Evolutionary conservation across 2,329 filamentous ascomycete species (phyloP).

Genomic region (Clarireedia monteithiana): DNA sequence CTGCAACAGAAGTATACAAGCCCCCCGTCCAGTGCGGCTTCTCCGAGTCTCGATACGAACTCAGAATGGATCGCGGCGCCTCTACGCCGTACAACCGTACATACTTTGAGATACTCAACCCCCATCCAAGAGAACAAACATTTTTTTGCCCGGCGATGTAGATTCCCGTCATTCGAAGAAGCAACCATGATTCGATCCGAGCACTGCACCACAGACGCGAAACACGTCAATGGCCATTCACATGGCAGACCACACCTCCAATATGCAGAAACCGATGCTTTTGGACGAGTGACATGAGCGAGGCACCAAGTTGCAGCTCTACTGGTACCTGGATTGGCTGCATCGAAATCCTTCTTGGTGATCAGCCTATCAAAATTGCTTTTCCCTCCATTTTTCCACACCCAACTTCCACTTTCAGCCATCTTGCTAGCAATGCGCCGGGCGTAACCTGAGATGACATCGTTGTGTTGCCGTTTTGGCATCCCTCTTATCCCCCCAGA

Average conservation of each 20-base stretch:
- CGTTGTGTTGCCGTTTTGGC: not conserved
- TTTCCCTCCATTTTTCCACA: not conserved
- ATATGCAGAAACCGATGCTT: constrained; percentile 11
- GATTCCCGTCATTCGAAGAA: not conserved
- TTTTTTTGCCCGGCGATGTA: not conserved
- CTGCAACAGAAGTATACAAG: not conserved
- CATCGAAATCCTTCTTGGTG: constrained; percentile 1
- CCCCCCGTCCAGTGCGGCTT: constrained; percentile 11
- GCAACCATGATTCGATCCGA: not conserved
- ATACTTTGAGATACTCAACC: not conserved
- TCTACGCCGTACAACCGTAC: not conserved
- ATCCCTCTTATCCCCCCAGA: constrained; percentile 2
- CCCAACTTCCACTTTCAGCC: not conserved
- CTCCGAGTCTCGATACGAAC: constrained; percentile 11
- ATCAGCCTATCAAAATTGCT: constrained; percentile 1
- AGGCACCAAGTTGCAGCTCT: not conserved
- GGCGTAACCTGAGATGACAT: constrained; percentile 4
- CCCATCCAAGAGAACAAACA: not conserved
- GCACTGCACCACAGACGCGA: constrained; percentile 13
- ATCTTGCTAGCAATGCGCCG: constrained; percentile 1
- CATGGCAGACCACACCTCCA: constrained; percentile 16
- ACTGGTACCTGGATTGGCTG: constrained; percentile 5
- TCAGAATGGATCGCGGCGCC: constrained; percentile 7
- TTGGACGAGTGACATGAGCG: not conserved
- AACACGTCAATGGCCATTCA: constrained; percentile 22